Evolutionary conservation across 331 rosid genomes (phyloP), one percentile per base, ranked within the genome.

Genomic region (Saraca asoca): DNA sequence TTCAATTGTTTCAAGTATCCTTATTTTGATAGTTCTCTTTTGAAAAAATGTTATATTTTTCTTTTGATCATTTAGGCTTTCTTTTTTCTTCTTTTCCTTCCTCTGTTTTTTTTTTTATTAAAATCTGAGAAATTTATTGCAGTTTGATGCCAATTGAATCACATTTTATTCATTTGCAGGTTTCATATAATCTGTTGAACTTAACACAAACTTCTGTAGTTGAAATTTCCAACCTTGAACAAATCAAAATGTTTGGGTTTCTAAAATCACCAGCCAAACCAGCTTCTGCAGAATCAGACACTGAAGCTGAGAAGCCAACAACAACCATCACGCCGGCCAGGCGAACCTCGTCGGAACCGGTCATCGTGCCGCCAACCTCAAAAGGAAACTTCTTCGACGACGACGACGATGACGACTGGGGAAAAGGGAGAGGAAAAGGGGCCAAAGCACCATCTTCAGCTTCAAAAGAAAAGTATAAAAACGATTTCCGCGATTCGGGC

Each of bases 291-390:
- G 79, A 66, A 52, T 69, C 86, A 34, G 89, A 76, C 8, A 5
- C 75, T n/a, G 87, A 80, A 45, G 33, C 73, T 0, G 87, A 75
- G 0, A 49, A 75, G 43, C 31, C 31, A 24, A 24, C 31, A 24
- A 24, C 31, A 24, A 24, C 31, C 31, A 76, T 59, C 49, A 64
- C 42, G 11, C 80, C 83, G 4, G 83, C 80, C 0, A 81, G 86
- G 66, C 68, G 94, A 84, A 81, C 98, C 9, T 12, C 87, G 31
- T 90, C 98, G 0, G 98, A 85, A 64, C 95, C 96, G 0, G 39
- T 75, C 66, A 75, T 62, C 2, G 0, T 79, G 10, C 65, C 58
- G 7, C 87, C 87, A 4, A 75, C 31, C 31, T 24, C 31, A 24
- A 24, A 24, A 24, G 31, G 31, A 24, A 24, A 24, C 31, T 24